A percentile compares a stretch with the other conserved stretches of the same genome.
These are phyloP conservation scores for Candida michaelii DNA, from an alignment of 805 yeast genomes.

Conservation along the genomic window DNA sequence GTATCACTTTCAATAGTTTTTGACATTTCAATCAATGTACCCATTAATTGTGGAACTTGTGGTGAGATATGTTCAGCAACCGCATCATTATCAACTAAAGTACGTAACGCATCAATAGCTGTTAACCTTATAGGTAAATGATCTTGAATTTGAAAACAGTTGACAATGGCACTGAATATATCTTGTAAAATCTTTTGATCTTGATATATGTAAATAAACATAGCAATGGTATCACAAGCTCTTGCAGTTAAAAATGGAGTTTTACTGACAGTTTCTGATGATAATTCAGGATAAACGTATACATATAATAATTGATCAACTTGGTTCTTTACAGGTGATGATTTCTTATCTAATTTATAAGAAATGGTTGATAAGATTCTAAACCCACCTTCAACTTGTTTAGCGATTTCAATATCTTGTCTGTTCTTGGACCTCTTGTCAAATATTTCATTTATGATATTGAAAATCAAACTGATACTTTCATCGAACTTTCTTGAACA, in stretches of 20 bases:
- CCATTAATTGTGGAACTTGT: constrained; percentile 47
- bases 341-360: constrained; percentile 33
- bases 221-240: constrained; percentile 47
- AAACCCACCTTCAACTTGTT: constrained; percentile 43
- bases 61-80: constrained; percentile 41
- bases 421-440: constrained; percentile 31
- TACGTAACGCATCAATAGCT: constrained; percentile 52
- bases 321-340: constrained; percentile 40
- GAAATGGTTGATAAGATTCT: constrained; percentile 42
- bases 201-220: constrained; percentile 34
- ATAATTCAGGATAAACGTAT: constrained; percentile 42
- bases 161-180: constrained; percentile 40
- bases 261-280: constrained; percentile 24
- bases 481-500: constrained; percentile 41
- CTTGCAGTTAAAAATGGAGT: constrained; percentile 46
- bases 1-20: constrained; percentile 44
- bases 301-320: constrained; percentile 39
- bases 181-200: constrained; percentile 38
- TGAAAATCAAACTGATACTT: constrained; percentile 28
- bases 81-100: constrained; percentile 47
- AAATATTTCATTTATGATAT: constrained; percentile 35
- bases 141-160: constrained; percentile 39
- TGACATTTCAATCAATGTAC: constrained; percentile 44
- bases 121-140: constrained; percentile 53
- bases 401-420: constrained; percentile 27